Conservation (phyloP, 805 yeast genomes). For the Huiozyma sinensis region DNA sequence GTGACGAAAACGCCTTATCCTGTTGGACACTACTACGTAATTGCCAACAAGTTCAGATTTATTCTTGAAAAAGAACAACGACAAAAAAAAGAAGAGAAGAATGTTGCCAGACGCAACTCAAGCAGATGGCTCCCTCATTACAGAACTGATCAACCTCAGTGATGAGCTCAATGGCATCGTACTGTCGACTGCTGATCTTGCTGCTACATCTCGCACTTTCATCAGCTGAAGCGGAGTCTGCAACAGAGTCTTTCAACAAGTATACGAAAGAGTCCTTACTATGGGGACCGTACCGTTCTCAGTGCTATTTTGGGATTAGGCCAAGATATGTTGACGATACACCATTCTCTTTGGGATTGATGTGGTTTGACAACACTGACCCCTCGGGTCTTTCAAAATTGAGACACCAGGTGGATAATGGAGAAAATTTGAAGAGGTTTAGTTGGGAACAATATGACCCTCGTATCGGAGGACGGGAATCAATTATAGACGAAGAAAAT, state of each 20-base stretch:
- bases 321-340: conserved; percentile 43
- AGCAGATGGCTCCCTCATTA: too few species aligned
- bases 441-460: conserved; percentile 90
- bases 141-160: too few species aligned
- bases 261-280: conserved; percentile 42
- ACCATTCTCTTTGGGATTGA: conserved; percentile 69
- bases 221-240: not conserved
- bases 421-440: conserved; percentile 58
- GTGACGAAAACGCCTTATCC: too few species aligned
- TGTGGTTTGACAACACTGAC: conserved; percentile 74
- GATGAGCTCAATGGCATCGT: too few species aligned
- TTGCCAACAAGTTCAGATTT: too few species aligned
- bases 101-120: too few species aligned
- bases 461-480: conserved; percentile 73
- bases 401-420: conserved; percentile 69
- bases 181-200: not conserved
- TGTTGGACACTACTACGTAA: too few species aligned
- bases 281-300: conserved; percentile 94
- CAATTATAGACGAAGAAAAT: conserved; percentile 55
- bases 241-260: conserved; percentile 14
- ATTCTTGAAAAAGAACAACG: too few species aligned
- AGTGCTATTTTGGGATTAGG: conserved; percentile 73
- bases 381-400: conserved; percentile 42
- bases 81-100: too few species aligned
- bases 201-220: not conserved